Conservation (phyloP, 129 eudicot species). For the Tagetes patula region DNA sequence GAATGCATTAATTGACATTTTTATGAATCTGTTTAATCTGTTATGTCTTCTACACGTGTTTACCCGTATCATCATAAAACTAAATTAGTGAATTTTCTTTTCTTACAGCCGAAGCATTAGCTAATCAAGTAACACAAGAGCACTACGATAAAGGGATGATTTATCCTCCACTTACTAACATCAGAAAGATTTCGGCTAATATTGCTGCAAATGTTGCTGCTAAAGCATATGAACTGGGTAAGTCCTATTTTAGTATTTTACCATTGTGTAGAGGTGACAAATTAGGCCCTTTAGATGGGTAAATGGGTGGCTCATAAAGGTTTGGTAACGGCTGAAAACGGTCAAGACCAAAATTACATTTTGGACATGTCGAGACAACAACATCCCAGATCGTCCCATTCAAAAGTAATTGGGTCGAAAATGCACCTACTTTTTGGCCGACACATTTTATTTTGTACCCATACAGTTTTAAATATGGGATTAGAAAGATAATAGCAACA, state of each 20-base stretch:
- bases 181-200: constrained; percentile 81
- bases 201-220: constrained; percentile 94
- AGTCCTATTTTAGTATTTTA: constrained; percentile 20
- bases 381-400: background rate
- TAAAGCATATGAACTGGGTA: constrained; percentile 88
- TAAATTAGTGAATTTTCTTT: background rate
- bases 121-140: constrained; percentile 80
- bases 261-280: background rate
- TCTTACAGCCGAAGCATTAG: constrained; percentile 82
- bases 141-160: constrained; percentile 87
- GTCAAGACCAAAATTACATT: background rate
- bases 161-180: constrained; percentile 77
- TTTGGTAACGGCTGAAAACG: too few species aligned
- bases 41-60: background rate
- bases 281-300: background rate
- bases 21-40: background rate
- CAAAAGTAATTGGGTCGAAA: background rate
- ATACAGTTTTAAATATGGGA: background rate
- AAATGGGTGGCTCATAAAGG: too few species aligned
- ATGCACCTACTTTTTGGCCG: background rate
- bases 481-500: background rate
- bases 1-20: background rate
- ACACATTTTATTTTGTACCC: background rate
- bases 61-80: background rate
- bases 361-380: background rate